These are phyloP conservation scores for Ambrosiella xylebori DNA, from an alignment of 2,329 filamentous ascomycete species.

Conservation along the genomic window DNA sequence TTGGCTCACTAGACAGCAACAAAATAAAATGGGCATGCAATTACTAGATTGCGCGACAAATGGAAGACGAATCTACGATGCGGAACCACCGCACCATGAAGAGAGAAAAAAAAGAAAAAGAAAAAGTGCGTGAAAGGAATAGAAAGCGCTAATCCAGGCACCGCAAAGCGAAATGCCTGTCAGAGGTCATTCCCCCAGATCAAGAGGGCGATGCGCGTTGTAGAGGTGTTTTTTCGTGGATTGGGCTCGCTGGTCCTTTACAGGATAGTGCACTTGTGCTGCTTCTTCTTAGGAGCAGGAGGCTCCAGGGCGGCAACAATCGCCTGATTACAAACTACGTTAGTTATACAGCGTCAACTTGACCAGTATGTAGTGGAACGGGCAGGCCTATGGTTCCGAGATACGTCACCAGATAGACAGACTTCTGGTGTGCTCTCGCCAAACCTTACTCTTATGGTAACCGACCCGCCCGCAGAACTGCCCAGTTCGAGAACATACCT, in stretches of 20 bases:
- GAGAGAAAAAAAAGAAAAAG: slow-evolving; percentile 2
- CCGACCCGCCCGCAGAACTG: not conserved
- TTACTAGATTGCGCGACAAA: not conserved
- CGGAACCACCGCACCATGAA: not conserved
- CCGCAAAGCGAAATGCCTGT: not conserved
- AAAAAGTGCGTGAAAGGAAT: slow-evolving; percentile 5
- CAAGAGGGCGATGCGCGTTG: not conserved
- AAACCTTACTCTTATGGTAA: not conserved
- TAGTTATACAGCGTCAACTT: too few species aligned
- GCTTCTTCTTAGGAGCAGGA: slow-evolving; percentile 62
- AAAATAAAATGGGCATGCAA: not conserved
- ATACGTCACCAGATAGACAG: too few species aligned
- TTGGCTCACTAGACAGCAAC: too few species aligned
- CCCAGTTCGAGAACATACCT: slow-evolving; percentile 42
- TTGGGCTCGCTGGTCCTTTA: slow-evolving; percentile 22
- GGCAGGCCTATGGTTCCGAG: not conserved
- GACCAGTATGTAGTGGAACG: not conserved
- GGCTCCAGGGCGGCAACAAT: slow-evolving; percentile 93
- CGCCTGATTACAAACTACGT: slow-evolving; percentile 37
- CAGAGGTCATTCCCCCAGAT: not conserved
- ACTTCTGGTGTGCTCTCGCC: not conserved
- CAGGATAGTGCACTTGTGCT: slow-evolving; percentile 52
- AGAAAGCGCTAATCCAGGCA: slow-evolving; percentile 7
- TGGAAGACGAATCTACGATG: not conserved
- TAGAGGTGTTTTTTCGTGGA: not conserved